Evolutionary conservation across 257 asterid genomes (phyloP), one percentile per base, ranked within the genome.

Genomic region (Nicotiana attenuata): DNA sequence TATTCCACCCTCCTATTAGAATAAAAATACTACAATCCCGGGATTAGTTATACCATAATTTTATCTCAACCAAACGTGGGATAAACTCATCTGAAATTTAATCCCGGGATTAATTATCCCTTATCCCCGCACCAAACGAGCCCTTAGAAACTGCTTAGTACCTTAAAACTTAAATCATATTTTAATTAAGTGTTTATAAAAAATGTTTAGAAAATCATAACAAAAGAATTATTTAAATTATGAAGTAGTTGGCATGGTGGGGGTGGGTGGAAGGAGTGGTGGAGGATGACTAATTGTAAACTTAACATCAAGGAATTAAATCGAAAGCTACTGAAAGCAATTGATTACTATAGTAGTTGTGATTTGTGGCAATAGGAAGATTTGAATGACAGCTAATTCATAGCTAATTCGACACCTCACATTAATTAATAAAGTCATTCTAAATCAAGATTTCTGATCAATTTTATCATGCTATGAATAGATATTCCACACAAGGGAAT

Each of bases 301-400:
- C 38, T 47, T 47, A 60, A 73, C 61, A 47, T 47, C 79, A 47
- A 47, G 41, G 79, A 73, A 73, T 73, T 73, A 15, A 73, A 59
- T 47, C 6, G 79, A 73, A 73, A 73, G 79, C 41, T 0, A 73
- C 61, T 24, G 11, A 47, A 47, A 22, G 61, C 41, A 24, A 35
- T 41, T 3, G 63, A 56, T 9, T 53, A 53, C 2, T 11, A 10
- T 19, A 47, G 8, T 73, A 47, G 33, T 45, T 73, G 79, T 73
- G 56, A 24, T 6, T 73, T 22, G 38, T 24, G 78, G 47, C 60
- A 22, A 47, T 45, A 47, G 8, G 60, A 73, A 20, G 22, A 47
- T 20, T 15, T 47, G 41, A 24, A 73, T 73, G 79, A 73, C 79
- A 73, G 79, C 79, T 47, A 45, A 20, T 63, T 63, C 1, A 20